Conservation (phyloP, 2,329 filamentous ascomycete species). For the Thielaviopsis populi region DNA sequence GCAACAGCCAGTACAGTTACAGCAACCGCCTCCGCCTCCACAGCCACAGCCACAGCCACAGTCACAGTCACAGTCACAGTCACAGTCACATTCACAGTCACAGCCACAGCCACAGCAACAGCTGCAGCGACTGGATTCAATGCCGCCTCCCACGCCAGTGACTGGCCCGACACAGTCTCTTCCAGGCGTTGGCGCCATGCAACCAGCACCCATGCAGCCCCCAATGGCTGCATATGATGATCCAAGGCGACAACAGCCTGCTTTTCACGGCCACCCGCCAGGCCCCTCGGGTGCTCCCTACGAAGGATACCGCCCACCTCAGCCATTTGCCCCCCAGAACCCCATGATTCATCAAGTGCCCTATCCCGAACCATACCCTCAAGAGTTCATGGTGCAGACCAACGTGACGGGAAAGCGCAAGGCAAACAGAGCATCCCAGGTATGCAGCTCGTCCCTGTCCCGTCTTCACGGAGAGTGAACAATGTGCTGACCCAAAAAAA, state of each 20-base stretch:
- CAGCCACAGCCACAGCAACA: conserved; percentile 2
- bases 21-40: background rate
- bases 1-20: background rate
- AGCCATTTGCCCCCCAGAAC: conserved; percentile 3
- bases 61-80: conserved; percentile 20
- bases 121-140: conserved; percentile 20
- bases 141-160: conserved; percentile 4
- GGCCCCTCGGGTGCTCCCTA: background rate
- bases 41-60: background rate
- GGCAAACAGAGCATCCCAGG: conserved; percentile 50
- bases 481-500: too few relatives aligned
- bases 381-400: background rate
- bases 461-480: background rate
- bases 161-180: background rate
- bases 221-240: background rate
- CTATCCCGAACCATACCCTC: background rate
- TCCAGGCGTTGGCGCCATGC: background rate
- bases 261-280: background rate
- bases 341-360: conserved; percentile 10
- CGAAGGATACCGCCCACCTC: background rate
- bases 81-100: too few relatives aligned
- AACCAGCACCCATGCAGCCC: background rate
- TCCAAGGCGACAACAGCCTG: background rate
- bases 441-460: conserved; percentile 22
- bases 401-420: conserved; percentile 35